Percentiles rank a stretch among this genome's conserved stretches.
These are phyloP conservation scores for Botrytis cinerea DNA, from an alignment of 2,329 filamentous ascomycete genomes.

Conservation along the genomic window DNA sequence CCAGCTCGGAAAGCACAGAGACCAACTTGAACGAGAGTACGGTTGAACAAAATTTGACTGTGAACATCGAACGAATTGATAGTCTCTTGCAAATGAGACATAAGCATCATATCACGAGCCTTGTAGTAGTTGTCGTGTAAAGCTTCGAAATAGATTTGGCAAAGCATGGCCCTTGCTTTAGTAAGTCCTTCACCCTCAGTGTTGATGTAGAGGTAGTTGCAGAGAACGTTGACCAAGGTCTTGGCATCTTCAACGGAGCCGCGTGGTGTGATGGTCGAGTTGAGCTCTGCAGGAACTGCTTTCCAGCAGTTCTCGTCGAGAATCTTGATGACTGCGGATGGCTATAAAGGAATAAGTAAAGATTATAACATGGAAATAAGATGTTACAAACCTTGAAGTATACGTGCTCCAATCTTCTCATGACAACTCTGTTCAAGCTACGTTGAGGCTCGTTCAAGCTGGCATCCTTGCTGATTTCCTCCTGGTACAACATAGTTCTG, in stretches of 20 bases:
- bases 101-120: conserved; percentile 98
- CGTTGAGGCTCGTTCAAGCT: conserved; percentile 78
- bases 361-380: conserved; percentile 30
- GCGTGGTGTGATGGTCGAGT: conserved; percentile 81
- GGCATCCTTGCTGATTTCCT: conserved; percentile 70
- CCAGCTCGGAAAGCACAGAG: conserved; percentile 98
- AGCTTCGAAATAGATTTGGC: conserved; percentile 97
- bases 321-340: conserved; percentile 86
- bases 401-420: conserved; percentile 92
- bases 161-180: conserved; percentile 93
- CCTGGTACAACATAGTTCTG: conserved; percentile 84
- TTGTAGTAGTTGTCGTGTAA: conserved; percentile 98
- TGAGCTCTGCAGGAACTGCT: conserved; percentile 64
- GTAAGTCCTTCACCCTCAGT: conserved; percentile 82
- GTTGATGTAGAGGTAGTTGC: conserved; percentile 91
- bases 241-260: conserved; percentile 66
- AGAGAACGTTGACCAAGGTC: conserved; percentile 80
- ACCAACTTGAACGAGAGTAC: conserved; percentile 94
- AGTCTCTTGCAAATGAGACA: conserved; percentile 98
- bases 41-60: conserved; percentile 98
- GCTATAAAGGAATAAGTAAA: conserved; percentile 49
- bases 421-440: conserved; percentile 86
- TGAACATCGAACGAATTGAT: conserved; percentile 96
- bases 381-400: conserved; percentile 81
- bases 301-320: conserved; percentile 96